Evolutionary conservation across 169 alveolate genomes (phyloP).

Genomic region (Eimeria necatrix): DNA sequence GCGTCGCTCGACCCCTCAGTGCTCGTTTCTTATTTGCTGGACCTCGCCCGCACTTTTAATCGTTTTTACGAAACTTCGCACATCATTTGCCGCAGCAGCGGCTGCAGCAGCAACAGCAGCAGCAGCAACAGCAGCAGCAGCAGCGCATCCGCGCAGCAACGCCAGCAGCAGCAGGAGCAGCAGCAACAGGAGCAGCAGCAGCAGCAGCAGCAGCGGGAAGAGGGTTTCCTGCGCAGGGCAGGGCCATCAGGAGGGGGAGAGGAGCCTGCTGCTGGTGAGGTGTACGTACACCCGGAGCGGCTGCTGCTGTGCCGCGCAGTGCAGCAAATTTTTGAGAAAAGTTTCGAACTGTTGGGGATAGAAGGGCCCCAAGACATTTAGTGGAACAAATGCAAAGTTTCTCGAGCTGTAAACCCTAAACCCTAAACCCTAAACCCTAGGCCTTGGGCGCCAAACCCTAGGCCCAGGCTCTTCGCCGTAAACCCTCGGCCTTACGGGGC

Average conservation of each 20-base stretch:
- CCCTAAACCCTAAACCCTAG: too few relatives aligned
- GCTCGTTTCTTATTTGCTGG: background rate
- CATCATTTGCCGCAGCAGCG: background rate
- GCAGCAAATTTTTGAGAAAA: background rate
- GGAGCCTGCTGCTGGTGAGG: background rate
- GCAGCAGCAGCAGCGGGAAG: too few relatives aligned
- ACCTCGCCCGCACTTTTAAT: background rate
- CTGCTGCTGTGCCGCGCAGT: slow-evolving; percentile 32
- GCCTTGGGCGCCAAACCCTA: too few relatives aligned
- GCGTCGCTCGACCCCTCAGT: background rate
- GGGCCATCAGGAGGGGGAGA: too few relatives aligned
- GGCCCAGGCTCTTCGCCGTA: too few relatives aligned
- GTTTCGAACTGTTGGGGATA: slow-evolving; percentile 51
- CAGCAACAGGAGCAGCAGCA: too few relatives aligned
- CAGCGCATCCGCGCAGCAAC: too few relatives aligned
- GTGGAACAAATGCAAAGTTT: background rate
- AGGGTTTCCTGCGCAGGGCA: too few relatives aligned
- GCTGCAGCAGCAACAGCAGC: background rate
- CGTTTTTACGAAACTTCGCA: background rate
- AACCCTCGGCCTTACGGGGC: too few relatives aligned
- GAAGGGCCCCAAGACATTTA: background rate
- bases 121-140: too few relatives aligned
- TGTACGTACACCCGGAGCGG: background rate
- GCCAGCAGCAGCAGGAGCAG: too few relatives aligned
- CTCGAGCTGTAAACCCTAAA: too few relatives aligned